A percentile compares a stretch with the other conserved stretches of the same genome.
phyloP scores from a whole-genome alignment of 2,329 filamentous ascomycete species.

The Fusarium sp. region DNA sequence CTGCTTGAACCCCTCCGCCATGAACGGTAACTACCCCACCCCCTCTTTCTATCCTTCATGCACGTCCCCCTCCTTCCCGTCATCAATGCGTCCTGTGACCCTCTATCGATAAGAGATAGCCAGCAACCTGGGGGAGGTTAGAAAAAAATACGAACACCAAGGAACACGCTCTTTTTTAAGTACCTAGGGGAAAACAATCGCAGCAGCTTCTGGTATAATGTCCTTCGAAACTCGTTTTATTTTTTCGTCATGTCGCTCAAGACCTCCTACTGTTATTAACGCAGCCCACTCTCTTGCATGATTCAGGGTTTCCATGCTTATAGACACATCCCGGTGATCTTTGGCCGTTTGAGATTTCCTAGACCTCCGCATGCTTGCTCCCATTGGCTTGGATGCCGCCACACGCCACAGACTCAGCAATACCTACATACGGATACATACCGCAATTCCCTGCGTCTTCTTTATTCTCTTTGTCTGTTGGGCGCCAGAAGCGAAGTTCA shows the following conservation, averaged over 20 bases:
- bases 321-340: slow-evolving; percentile 31
- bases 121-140: neutral
- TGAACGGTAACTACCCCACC: slow-evolving; percentile 29
- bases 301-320: slow-evolving; percentile 23
- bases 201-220: neutral
- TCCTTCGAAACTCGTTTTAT: neutral
- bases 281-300: slow-evolving; percentile 22
- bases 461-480: slow-evolving; percentile 2
- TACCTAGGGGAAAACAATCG: slow-evolving; percentile 3
- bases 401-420: slow-evolving; percentile 4
- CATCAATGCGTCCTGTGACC: slow-evolving; percentile 41
- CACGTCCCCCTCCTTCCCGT: slow-evolving; percentile 40
- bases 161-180: neutral
- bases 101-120: slow-evolving; percentile 40
- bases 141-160: slow-evolving; percentile 22
- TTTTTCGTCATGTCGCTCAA: slow-evolving; percentile 5
- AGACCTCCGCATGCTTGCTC: neutral
- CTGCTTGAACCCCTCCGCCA: slow-evolving; percentile 20
- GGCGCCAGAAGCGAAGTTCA: slow-evolving; percentile 12
- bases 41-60: slow-evolving; percentile 27
- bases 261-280: slow-evolving; percentile 7
- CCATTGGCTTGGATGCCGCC: slow-evolving; percentile 18
- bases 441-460: neutral
- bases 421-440: slow-evolving; percentile 2
- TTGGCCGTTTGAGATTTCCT: neutral